Evolutionary conservation across 2,329 filamentous ascomycete genomes (phyloP), one percentile per base, ranked within the genome.

Genomic region (Aspergillus quadricinctus): DNA sequence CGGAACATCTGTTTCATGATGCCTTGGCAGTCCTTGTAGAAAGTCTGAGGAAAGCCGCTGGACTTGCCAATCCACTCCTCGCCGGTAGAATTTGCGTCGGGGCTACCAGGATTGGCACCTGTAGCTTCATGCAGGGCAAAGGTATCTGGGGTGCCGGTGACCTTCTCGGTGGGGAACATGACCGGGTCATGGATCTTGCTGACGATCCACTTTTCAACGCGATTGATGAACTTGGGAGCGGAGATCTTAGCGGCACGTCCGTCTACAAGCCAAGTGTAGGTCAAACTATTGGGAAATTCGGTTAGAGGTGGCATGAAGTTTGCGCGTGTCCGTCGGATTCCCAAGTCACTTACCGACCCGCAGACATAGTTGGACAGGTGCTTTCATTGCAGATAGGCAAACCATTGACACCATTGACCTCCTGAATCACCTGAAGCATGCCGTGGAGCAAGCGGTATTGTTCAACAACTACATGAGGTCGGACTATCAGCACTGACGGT

Each of bases 1-100:
- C 94, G 89, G 81, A 99, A 97, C 88, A 99, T 97, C 77, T 97
- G 94, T 67, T 92, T 89, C 79, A 97, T 93, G 68, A 97, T 94
- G 63, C 88, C 88, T 79, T 95, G 92, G 80, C 93, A 94, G 65
- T 96, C 92, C 59, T 88, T 85, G 66, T 93, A 82, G 74, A 97
- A 97, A 63, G 90, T 89, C 61, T 89, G 85, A 2, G 94, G 94
- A 75, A 99, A 99, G 3, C 93, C 93, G 58, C 90, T 94, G 49
- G 89, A 85, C 78, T 95, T 96, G 68, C 94, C 94, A 56, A 96
- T 82, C 90, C 92, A 97, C 58, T 84, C 78, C 53, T 89, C 87
- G 46, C 84, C 79, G 3, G 78, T 77, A 59, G 80, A 86, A 45
- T 83, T 78, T 54, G 90, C 77, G 66, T 87, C 81, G 27, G 85